Base-by-base conservation (phyloP, 2,329 filamentous ascomycete genomes). In the Dryadomyces quercus-mongolicae region DNA sequence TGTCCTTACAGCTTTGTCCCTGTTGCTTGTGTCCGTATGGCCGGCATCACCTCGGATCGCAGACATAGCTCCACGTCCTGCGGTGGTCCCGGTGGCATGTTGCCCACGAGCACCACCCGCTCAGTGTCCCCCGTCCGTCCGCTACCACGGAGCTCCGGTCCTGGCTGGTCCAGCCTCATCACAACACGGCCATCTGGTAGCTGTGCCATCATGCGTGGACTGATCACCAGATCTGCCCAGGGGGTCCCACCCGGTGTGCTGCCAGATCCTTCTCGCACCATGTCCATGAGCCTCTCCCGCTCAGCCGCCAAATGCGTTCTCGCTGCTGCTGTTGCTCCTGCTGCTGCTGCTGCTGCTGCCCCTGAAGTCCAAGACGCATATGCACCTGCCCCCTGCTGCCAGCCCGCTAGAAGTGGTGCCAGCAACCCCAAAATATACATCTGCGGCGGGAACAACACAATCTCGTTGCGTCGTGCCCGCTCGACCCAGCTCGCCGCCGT, bases 371-470 rank as follows among this genome's bases (percentile, higher is more conserved):
- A n/a, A n/a, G n/a, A n/a, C n/a, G n/a, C n/a, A n/a, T n/a, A n/a
- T n/a, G n/a, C 46, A 22, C 15, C 9, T 34, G 20, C 5, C 10
- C 2, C 3, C 46, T 34, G 9, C 21, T 8, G 25, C 51, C 6
- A 38, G 22, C 7, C 52, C 55, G 7, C n/a, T 15, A 86, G 68
- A 60, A 82, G 80, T 2, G 69, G 70, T 0, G 76, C 66, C 2
- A 88, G 67, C 0, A 86, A 68, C 38, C 75, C 70, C 12, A 89
- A 73, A 4, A 93, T 76, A 67, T 86, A 90, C 64, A 84, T 85
- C 64, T 97, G 93, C 0, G 93, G 93, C 4, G 93, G 93, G 64
- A 94, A 96, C 5, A 98, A 71, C 55, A 94, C 86, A 57, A 96
- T 82, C 43, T 86, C 76, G 31, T 82, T 83, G 2, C 66, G 66